Conservation (phyloP, 129 eudicot genomes). For the Artemisia tridentata region DNA sequence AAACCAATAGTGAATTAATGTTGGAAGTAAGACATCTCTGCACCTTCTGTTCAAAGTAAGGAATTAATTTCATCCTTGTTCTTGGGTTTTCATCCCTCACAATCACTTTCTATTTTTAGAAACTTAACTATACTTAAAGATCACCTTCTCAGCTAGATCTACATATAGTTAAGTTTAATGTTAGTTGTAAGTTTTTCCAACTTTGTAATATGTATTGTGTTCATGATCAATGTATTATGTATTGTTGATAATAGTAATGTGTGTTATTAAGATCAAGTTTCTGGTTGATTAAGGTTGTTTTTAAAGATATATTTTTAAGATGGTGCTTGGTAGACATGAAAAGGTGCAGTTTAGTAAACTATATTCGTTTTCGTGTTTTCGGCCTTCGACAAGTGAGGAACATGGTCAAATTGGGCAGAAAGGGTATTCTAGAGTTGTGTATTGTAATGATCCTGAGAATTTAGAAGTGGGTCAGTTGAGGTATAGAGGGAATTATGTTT, state of each 20-base stretch:
- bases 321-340: conserved; percentile 45
- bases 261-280: neutral
- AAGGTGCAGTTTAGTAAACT: conserved; percentile 64
- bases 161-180: conserved; percentile 22
- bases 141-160: no score
- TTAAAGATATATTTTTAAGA: conserved; percentile 24
- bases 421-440: conserved; percentile 82
- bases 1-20: conserved; percentile 35
- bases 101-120: conserved; percentile 24
- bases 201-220: neutral
- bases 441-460: conserved; percentile 83
- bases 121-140: no score
- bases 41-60: conserved; percentile 55
- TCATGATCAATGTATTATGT: conserved; percentile 19
- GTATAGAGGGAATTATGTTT: conserved; percentile 75
- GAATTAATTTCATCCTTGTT: conserved; percentile 38
- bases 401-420: conserved; percentile 69
- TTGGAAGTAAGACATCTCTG: conserved; percentile 63
- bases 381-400: conserved; percentile 53
- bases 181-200: conserved; percentile 4
- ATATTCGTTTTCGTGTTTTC: conserved; percentile 72
- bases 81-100: conserved; percentile 39
- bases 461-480: conserved; percentile 52
- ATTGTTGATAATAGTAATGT: conserved; percentile 12
- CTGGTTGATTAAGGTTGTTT: conserved; percentile 16